Evolutionary conservation across 495 filamentous ascomycete species (phyloP), one percentile per base, ranked within the genome.

Genomic region (Thozetella sp.): DNA sequence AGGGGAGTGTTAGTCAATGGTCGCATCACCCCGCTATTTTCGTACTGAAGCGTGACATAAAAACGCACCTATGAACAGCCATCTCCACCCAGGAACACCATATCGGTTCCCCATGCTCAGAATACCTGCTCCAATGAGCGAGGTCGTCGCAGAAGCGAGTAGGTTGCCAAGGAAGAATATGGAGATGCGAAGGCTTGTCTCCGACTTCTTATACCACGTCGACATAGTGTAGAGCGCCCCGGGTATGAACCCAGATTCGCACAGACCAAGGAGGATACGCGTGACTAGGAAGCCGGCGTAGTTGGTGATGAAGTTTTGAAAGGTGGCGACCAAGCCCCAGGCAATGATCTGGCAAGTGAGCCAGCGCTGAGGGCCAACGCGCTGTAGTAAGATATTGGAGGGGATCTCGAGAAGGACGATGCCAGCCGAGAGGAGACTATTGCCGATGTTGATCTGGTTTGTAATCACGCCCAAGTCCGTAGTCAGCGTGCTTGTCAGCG

Each of bases 191-290:
- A 82, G 72, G 63, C 77, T 81, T 1, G 79, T 81, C 63, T 88
- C 85, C 6, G 78, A 75, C 17, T 71, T 77, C 67, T 83, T 86
- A 61, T 87, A 88, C 83, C 84, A 87, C 4, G 78, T 79, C 0
- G 84, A 84, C 23, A 87, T 73, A 23, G 83, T 85, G 52, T 82
- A 88, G 1, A 88, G 69, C 2, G 80, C 78, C 23, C 80, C 83
- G 13, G 85, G 85, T 57, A 87, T 86, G 61, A 86, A 88, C 0
- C 84, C 85, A 2, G 80, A 79, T 57, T 88, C 86, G 46, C 79
- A 78, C 9, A 69, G 55, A 22, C 68, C 85, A 3, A 87, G 72
- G 1, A 86, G 62, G 3, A 87, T 58, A 3, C 85, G 74, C 0
- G 85, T 87, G 0, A 72, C 73, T 0, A 86, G 55, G 55, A 74